These are phyloP conservation scores for Collariella sp. DNA, from an alignment of 495 filamentous ascomycete species.

Conservation along the genomic window DNA sequence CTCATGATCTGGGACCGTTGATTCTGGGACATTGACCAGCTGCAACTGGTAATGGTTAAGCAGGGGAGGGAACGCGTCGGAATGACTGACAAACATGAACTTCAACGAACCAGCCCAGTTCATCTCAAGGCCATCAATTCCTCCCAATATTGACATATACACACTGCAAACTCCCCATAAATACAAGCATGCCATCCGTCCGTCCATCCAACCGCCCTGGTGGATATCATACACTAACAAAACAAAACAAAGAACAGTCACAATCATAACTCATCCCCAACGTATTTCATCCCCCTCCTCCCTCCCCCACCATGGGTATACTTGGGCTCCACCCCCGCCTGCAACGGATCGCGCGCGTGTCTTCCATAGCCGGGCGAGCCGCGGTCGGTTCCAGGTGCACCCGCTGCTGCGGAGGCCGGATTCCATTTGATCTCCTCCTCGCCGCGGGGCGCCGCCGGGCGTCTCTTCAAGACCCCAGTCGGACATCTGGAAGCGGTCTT, in stretches of 20 bases:
- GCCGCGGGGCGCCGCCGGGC: neutral
- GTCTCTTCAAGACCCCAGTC: constrained; percentile 25
- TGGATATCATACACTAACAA: neutral
- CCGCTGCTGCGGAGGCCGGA: too few species aligned
- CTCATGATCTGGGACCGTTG: too few species aligned
- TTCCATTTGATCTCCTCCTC: constrained; percentile 4
- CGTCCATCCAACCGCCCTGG: neutral
- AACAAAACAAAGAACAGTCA: too few species aligned
- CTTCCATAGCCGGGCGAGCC: constrained; percentile 3
- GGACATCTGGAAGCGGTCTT: constrained; percentile 19
- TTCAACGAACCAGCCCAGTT: too few species aligned
- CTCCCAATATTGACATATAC: neutral
- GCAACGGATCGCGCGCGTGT: constrained; percentile 9
- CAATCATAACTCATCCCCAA: neutral
- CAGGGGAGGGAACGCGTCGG: too few species aligned
- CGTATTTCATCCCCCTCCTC: neutral
- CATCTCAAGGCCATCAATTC: too few species aligned
- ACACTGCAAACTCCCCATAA: neutral
- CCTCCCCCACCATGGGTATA: too few species aligned
- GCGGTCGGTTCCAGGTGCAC: too few species aligned
- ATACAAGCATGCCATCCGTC: neutral
- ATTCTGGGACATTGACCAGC: too few species aligned
- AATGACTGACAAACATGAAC: too few species aligned
- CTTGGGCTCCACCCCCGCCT: constrained; percentile 11
- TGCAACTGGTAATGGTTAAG: too few species aligned